phyloP scores from a whole-genome alignment of 441 rosid genomes.

The Oxalis stricta region DNA sequence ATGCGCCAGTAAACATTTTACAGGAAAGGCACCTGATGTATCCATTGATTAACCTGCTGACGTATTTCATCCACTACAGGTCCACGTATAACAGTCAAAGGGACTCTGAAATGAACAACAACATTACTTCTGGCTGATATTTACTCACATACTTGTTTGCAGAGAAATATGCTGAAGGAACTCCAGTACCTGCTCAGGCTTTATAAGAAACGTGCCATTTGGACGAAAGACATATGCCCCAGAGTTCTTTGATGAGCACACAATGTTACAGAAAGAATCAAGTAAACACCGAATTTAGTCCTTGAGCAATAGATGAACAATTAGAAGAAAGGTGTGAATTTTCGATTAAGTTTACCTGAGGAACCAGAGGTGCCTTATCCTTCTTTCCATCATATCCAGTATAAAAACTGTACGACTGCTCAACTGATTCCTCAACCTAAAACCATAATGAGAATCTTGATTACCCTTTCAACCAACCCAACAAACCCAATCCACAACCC shows the following conservation, averaged over 20 bases:
- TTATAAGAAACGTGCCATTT: conserved; percentile 61
- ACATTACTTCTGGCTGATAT: conserved; percentile 6
- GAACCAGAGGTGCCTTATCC: conserved; percentile 68
- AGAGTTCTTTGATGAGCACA: conserved; percentile 35
- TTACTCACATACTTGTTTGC: conserved; percentile 5
- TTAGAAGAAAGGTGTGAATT: conserved; percentile 2
- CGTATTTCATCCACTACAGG: conserved; percentile 80
- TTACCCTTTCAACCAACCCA: conserved; percentile 13
- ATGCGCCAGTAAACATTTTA: conserved; percentile 1
- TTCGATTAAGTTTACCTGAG: conserved; percentile 49
- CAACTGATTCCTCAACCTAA: conserved; percentile 59
- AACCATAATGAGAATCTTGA: conserved; percentile 10
- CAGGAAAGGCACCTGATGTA: conserved; percentile 58
- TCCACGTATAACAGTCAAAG: conserved; percentile 61
- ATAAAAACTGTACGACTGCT: conserved; percentile 65
- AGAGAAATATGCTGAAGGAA: conserved; percentile 9
- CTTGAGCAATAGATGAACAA: conserved; percentile 2
- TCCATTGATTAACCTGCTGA: conserved; percentile 72
- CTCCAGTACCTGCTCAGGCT: conserved; percentile 54
- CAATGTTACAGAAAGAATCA: background rate
- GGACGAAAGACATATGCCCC: conserved; percentile 99
- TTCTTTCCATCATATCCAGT: conserved; percentile 56
- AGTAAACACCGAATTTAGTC: conserved; percentile 3
- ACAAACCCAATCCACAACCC: too few relatives aligned
- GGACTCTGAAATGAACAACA: conserved; percentile 39